Base-by-base conservation (phyloP, 306 rosid species). In the Senna tora region DNA sequence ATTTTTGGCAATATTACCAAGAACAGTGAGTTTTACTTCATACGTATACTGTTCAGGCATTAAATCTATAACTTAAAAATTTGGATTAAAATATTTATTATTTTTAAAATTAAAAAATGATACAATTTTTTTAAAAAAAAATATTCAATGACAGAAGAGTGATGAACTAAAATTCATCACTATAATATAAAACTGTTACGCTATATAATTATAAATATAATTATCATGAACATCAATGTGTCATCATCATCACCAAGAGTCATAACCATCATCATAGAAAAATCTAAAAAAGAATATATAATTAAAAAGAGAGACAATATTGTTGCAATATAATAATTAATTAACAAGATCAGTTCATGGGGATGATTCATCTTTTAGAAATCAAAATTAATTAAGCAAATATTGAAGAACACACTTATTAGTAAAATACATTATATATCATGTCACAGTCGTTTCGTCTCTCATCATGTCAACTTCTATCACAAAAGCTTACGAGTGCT, bases 381-480 rank as follows among this genome's bases (percentile, higher is more conserved):
- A 75, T 56, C 61, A 42, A 17, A n/a, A n/a, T n/a, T n/a, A n/a
- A n/a, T n/a, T n/a, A n/a, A 69, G 53, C 46, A 73, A 80, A 64
- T 59, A 15, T 34, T 7, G 28, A 41, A 43, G n/a, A 74, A 74
- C 66, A 74, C 66, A 38, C 20, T 41, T 19, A 56, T 14, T 75
- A 75, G 30, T 45, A 32, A 65, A 65, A 54, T 75, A 55, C 54
- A 13, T 57, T 75, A 43, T 53, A 13, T 56, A n/a, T 43, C 3
- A 53, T 13, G 63, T 73, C 58, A 45, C 41, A 42, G 72, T 74
- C 65, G 58, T 65, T 74, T 54, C 46, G 49, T 65, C 19, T n/a
- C 19, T 65, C 72, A 65, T 32, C 54, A 73, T 73, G 41, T 73
- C 53, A 73, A 63, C 15, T 51, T 62, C 53, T 49, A 80, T 73